phyloP scores from a whole-genome alignment of 768 basidiomycete species.

The Mycena alexandri region DNA sequence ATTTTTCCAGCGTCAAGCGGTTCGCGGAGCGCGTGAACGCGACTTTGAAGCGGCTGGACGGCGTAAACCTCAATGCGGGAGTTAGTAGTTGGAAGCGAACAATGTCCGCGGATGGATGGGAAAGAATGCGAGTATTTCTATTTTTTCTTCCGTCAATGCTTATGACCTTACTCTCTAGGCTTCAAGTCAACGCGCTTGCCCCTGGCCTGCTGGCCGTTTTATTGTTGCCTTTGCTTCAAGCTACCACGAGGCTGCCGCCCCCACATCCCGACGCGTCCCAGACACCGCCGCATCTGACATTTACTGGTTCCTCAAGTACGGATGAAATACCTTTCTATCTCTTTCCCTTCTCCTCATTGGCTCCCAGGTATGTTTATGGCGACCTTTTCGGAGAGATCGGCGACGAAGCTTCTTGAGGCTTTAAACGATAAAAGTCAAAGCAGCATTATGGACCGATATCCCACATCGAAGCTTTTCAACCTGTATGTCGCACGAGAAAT shows the following conservation, averaged over 20 bases:
- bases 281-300: constrained; percentile 18
- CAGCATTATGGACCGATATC: constrained; percentile 18
- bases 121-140: constrained; percentile 26
- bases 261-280: constrained; percentile 1
- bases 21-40: constrained; percentile 47
- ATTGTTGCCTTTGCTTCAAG: constrained; percentile 10
- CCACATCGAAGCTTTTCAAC: constrained; percentile 26
- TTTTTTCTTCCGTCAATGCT: too few species aligned
- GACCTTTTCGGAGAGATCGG: constrained; percentile 3
- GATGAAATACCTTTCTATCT: neutral
- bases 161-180: neutral
- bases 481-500: constrained; percentile 15
- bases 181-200: constrained; percentile 21
- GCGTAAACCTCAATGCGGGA: constrained; percentile 49
- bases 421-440: constrained; percentile 16
- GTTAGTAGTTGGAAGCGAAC: constrained; percentile 26
- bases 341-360: neutral
- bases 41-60: constrained; percentile 42
- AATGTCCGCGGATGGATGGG: constrained; percentile 49
- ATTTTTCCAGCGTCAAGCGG: constrained; percentile 48
- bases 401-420: constrained; percentile 19
- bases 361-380: constrained; percentile 13
- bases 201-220: constrained; percentile 26
- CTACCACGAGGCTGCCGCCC: constrained; percentile 2
- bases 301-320: constrained; percentile 22